Base-by-base conservation (phyloP, 2,329 filamentous ascomycete genomes). In the Botrytis byssoidea region DNA sequence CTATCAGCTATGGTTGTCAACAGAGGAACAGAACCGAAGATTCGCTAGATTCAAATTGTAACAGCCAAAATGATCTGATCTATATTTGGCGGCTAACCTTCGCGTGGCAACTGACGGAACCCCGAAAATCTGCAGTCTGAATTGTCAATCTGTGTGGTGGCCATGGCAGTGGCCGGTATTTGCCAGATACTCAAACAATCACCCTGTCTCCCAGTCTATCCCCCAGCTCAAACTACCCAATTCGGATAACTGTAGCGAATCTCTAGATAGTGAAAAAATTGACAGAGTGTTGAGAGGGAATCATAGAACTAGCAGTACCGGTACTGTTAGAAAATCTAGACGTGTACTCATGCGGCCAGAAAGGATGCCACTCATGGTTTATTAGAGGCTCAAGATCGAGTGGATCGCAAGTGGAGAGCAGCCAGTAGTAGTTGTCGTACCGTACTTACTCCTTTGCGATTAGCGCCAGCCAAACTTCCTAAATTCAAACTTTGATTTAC, bases 381-480 rank as follows among this genome's bases (percentile, higher is more conserved):
- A 48, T n/a, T 25, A 48, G 25, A 57, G 35, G 10, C 22, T 70
- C 37, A 60, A 25, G 67, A 25, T 35, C n/a, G 67, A 44, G n/a
- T 66, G 44, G 40, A 66, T 59, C 16, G 9, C 32, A n/a, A 48
- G 20, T 51, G 20, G 18, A n/a, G 59, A n/a, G 37, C 22, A 51
- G 44, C 9, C 16, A 40, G 29, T 10, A 40, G 51, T 57, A 55
- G 44, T n/a, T 29, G 65, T 55, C 59, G 70, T 51, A 63, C 10
- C 35, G 12, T 46, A n/a, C 42, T 66, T 66, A 42, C 70, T 71
- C 18, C 18, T 65, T 64, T 65, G 18, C 42, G 60, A 25, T 63
- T 71, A 51, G 60, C 32, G 22, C 20, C n/a, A 25, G 64, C 5
- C 22, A 57, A 9, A 57, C 51, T 29, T 32, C 16, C 14, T 29